A percentile compares a stretch with the other conserved stretches of the same genome.
Evolutionary conservation across 495 filamentous ascomycete species (phyloP).

Genomic region (Penicillium turbatum): DNA sequence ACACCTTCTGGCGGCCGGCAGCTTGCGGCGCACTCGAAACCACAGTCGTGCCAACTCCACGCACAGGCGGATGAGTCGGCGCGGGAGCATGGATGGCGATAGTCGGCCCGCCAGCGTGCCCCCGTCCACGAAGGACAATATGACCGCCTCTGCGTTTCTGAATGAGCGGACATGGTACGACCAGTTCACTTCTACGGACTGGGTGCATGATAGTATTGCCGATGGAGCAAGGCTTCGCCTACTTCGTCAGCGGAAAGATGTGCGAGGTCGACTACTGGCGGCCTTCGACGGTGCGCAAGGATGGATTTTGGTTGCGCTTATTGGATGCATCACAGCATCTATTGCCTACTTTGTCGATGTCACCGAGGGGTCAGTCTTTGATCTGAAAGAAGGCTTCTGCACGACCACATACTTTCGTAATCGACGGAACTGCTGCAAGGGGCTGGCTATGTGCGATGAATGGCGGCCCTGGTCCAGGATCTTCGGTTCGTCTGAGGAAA

Average conservation of each 20-base stretch:
- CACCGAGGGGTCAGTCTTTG: slow-evolving; percentile 77
- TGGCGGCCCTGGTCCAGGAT: slow-evolving; percentile 77
- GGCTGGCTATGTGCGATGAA: slow-evolving; percentile 56
- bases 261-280: slow-evolving; percentile 70
- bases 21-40: slow-evolving; percentile 52
- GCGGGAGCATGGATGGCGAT: slow-evolving; percentile 40
- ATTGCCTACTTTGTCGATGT: slow-evolving; percentile 89
- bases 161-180: slow-evolving; percentile 98
- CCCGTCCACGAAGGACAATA: slow-evolving; percentile 54
- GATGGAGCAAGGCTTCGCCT: slow-evolving; percentile 85
- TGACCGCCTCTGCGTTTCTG: slow-evolving; percentile 48
- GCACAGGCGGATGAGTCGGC: slow-evolving; percentile 48
- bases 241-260: slow-evolving; percentile 74
- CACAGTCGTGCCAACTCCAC: slow-evolving; percentile 66
- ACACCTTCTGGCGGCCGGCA: slow-evolving; percentile 33
- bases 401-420: slow-evolving; percentile 63
- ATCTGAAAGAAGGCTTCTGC: slow-evolving; percentile 89
- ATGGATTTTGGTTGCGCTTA: slow-evolving; percentile 89
- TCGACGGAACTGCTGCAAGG: slow-evolving; percentile 73
- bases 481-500: slow-evolving; percentile 50
- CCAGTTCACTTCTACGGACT: slow-evolving; percentile 97
- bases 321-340: slow-evolving; percentile 79
- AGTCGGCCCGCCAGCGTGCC: slow-evolving; percentile 37
- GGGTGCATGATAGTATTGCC: slow-evolving; percentile 96
- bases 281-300: slow-evolving; percentile 88